Base-by-base conservation (phyloP, 192 early-diverging fungal species). In the Coemansia sp. region DNA sequence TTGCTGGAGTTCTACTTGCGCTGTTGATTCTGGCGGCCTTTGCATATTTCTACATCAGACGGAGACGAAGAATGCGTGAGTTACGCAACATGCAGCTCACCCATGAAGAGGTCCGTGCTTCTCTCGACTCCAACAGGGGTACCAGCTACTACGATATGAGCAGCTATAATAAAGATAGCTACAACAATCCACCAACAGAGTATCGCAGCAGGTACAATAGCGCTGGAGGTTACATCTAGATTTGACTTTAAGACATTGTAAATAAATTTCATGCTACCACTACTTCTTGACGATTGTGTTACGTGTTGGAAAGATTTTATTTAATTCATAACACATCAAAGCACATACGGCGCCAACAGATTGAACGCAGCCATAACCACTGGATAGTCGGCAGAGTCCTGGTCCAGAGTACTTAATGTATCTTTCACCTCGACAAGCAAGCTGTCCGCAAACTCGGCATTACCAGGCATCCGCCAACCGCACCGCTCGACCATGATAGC, bases 401-500 rank as follows among this genome's bases (percentile, higher is more conserved):
- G 59, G 18, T 68, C 60, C n/a, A 79, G 48, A 23, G 25, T 22
- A 16, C 24, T 44, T 24, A 79, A 56, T 30, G 51, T 56, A 6
- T 67, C 50, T 22, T 49, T 58, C 48, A 69, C 67, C 52, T 79
- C 76, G 31, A 67, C 71, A 21, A 79, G 53, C 24, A 81, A 54
- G 44, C 34, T 66, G 58, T 81, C 78, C 3, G 78, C 73, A 68
- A 65, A 81, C 73, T 81, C 78, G 32, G 78, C 78, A 48, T 81
- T 59, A 30, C 61, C 54, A 30, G 78, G 78, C 58, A 12, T 49
- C 44, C 65, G 69, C 78, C 78, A 81, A 25, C 65, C 66, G 26
- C 78, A 81, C 28, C 44, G 65, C 19, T 71, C 69, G 32, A 69
- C 63, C 72, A 81, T 75, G 57, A 81, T 59, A 25, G 65, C n/a